These are phyloP conservation scores for Sporothrix inflata DNA, from an alignment of 2,329 filamentous ascomycete species.

Conservation along the genomic window DNA sequence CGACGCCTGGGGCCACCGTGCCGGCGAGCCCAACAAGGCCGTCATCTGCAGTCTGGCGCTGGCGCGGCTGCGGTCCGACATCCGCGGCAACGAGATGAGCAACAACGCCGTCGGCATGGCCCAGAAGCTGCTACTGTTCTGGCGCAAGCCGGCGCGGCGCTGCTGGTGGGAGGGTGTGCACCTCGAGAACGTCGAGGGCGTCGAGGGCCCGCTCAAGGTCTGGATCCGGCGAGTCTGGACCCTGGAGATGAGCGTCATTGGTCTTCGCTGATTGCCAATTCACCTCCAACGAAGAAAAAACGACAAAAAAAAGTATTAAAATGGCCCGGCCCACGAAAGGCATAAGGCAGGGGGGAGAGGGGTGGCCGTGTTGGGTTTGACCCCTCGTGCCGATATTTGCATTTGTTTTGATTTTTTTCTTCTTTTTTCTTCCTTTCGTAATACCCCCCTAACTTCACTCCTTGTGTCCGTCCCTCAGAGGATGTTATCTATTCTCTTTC, in stretches of 20 bases:
- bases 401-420: not conserved
- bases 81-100: conserved; percentile 75
- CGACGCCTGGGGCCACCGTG: conserved; percentile 92
- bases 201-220: conserved; percentile 90
- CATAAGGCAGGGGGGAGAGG: not conserved
- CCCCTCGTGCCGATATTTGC: no score
- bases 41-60: conserved; percentile 96
- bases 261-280: conserved; percentile 62
- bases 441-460: conserved; percentile 5
- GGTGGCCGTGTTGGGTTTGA: not conserved
- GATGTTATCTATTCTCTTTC: not conserved
- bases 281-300: not conserved
- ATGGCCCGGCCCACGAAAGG: not conserved
- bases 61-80: conserved; percentile 88
- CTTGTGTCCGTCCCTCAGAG: not conserved
- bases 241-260: conserved; percentile 95
- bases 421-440: conserved; percentile 6
- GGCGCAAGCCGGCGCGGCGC: conserved; percentile 91
- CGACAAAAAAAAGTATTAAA: not conserved
- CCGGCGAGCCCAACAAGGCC: conserved; percentile 97
- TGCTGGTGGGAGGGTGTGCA: conserved; percentile 99
- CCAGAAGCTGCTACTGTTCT: conserved; percentile 95
- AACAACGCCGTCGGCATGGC: conserved; percentile 93
- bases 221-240: conserved; percentile 99
- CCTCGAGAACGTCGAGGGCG: conserved; percentile 83